Conservation (phyloP, 2,329 filamentous ascomycete genomes). For the Thelonectria blattea region DNA sequence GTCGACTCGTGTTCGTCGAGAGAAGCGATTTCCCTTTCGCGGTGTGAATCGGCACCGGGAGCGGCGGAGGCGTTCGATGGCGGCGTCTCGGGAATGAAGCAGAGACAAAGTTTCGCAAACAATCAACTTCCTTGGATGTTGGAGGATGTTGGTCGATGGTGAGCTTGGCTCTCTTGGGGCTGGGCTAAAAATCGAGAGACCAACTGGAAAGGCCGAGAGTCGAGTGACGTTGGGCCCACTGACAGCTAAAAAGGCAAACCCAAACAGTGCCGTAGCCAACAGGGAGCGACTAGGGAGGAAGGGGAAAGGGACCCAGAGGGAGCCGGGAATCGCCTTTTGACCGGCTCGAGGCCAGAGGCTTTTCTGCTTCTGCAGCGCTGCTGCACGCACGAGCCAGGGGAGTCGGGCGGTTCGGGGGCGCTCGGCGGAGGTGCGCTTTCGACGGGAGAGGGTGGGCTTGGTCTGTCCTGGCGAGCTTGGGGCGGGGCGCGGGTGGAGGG, state of each 20-base stretch:
- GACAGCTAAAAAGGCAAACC: constrained; percentile 9
- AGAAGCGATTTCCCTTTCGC: background rate
- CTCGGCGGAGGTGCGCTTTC: constrained; percentile 9
- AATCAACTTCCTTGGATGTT: constrained; percentile 6
- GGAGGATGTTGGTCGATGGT: constrained; percentile 15
- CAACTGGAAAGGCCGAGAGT: constrained; percentile 9
- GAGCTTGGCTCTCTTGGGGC: constrained; percentile 16
- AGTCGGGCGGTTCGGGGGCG: constrained; percentile 10
- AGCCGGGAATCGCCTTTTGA: background rate
- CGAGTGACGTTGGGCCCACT: constrained; percentile 24
- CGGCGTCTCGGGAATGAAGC: constrained; percentile 19
- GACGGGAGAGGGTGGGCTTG: constrained; percentile 3
- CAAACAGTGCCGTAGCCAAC: background rate
- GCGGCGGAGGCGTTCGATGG: constrained; percentile 3
- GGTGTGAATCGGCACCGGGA: background rate
- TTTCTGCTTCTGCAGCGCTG: constrained; percentile 9
- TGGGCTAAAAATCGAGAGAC: background rate
- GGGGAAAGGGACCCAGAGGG: background rate
- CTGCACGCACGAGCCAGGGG: constrained; percentile 16
- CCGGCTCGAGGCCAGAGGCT: background rate
- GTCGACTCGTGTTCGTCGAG: constrained; percentile 3
- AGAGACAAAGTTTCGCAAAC: constrained; percentile 15
- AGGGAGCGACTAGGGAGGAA: constrained; percentile 2
- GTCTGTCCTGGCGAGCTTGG: background rate
- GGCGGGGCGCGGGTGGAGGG: constrained; percentile 17